phyloP scores from a whole-genome alignment of 306 rosid genomes.

The Corylus heterophylla region DNA sequence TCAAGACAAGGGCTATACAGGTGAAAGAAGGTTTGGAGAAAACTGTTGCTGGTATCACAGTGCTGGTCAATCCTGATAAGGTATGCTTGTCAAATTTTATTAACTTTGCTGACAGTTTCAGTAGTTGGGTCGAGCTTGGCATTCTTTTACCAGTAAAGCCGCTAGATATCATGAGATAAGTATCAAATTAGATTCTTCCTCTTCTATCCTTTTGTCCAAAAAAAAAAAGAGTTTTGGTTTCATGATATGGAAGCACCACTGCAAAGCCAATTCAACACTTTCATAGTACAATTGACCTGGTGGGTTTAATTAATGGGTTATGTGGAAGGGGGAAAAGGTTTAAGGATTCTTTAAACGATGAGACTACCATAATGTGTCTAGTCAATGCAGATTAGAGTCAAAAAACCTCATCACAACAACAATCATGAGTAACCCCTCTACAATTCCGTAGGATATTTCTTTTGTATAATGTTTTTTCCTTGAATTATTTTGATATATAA shows the following conservation, averaged over 20 bases:
- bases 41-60: slow-evolving; percentile 45
- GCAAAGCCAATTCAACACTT: no score
- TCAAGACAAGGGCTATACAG: slow-evolving; percentile 58
- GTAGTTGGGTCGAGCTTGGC: background rate
- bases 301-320: no score
- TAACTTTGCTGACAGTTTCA: background rate
- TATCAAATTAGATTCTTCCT: no score
- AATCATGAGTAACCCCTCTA: background rate
- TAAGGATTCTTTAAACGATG: no score
- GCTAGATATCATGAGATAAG: background rate
- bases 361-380: no score
- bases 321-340: no score
- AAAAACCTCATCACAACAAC: background rate
- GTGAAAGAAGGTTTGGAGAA: slow-evolving; percentile 66
- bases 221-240: no score
- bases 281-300: no score
- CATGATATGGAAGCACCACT: no score
- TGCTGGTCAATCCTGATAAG: slow-evolving; percentile 71
- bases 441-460: background rate
- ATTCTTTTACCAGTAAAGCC: background rate
- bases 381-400: no score
- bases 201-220: no score
- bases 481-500: background rate
- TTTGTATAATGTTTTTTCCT: background rate
- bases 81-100: slow-evolving; percentile 32